Conservation (phyloP, 768 basidiomycete species). For the Dacryopinax primogenitus region DNA sequence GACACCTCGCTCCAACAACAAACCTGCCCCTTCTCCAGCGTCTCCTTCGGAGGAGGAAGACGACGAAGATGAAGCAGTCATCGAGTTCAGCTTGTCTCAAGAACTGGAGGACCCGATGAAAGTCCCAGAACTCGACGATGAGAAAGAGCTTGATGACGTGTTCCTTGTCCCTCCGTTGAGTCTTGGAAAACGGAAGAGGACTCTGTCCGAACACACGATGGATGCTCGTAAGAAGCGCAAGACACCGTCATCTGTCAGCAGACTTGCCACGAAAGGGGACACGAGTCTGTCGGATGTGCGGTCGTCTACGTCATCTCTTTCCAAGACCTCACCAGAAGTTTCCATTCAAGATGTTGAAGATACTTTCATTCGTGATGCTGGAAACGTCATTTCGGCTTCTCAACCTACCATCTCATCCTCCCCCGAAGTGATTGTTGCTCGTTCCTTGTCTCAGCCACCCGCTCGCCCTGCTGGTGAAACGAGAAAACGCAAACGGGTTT, state of each 20-base stretch:
- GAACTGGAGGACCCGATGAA: background rate
- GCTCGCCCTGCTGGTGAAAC: background rate
- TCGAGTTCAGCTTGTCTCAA: slow-evolving; percentile 3
- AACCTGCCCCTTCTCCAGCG: background rate
- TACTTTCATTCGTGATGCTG: no score
- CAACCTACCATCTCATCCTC: background rate
- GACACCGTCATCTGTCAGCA: background rate
- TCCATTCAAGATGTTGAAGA: no score
- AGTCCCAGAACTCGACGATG: no score
- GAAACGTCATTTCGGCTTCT: background rate
- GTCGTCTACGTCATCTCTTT: no score
- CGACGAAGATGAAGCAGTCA: background rate
- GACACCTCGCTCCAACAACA: background rate
- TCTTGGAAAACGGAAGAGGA: background rate
- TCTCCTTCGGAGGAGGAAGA: background rate
- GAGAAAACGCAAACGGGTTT: background rate
- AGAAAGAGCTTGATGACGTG: background rate
- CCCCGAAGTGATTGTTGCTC: background rate
- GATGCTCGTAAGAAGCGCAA: background rate
- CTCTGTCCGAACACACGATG: background rate
- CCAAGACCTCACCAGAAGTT: no score
- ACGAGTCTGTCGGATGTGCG: no score
- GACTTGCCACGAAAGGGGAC: background rate
- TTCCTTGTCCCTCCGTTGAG: background rate
- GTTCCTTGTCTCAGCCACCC: background rate